Evolutionary conservation across 2,329 filamentous ascomycete species (phyloP), one percentile per base, ranked within the genome.

Genomic region (Biscogniauxia marginata): DNA sequence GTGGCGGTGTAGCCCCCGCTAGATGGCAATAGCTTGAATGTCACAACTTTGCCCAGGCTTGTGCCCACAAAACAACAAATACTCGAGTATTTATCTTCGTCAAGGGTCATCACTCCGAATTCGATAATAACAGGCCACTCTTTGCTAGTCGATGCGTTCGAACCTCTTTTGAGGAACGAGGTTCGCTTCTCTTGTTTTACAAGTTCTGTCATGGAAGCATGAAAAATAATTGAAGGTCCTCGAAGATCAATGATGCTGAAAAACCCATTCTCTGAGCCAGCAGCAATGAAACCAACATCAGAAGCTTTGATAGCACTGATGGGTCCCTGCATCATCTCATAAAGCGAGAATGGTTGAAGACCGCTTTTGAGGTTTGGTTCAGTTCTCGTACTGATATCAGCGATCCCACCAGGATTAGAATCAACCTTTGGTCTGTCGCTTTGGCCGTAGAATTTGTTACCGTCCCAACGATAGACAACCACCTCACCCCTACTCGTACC

Each of bases 1-100:
- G 88, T 83, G 11, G 85, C 90, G 9, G 84, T 80, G 71, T 96
- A 98, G 9, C 86, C 81, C 4, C 87, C 84, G 52, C 82, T 84
- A 13, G 87, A 82, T 0, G 95, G 95, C 2, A 98, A 76, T 20
- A 99, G 79, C 75, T 96, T 97, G 76, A 98, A 93, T 0, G 93
- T 98, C 6, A 87, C 85, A 18, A 98, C 77, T 65, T 90, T 91
- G 44, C 95, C 95, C 24, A 85, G 73, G 63, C 88, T 93, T 0
- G 95, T 98, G 19, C 95, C 95, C 1, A 96, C 90, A 64, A 98
- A 96, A 63, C 95, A 89, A 56, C 88, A 85, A 55, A 99, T 96
- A 67, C 92, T 97, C 1, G 95, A 98, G 71, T 96, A 99, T 62
- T 91, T 86, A 68, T 98, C 93, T n/a, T 88, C 90, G 46, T 98